Conservation (phyloP, 768 basidiomycete species). For the Suillus tomentosus region DNA sequence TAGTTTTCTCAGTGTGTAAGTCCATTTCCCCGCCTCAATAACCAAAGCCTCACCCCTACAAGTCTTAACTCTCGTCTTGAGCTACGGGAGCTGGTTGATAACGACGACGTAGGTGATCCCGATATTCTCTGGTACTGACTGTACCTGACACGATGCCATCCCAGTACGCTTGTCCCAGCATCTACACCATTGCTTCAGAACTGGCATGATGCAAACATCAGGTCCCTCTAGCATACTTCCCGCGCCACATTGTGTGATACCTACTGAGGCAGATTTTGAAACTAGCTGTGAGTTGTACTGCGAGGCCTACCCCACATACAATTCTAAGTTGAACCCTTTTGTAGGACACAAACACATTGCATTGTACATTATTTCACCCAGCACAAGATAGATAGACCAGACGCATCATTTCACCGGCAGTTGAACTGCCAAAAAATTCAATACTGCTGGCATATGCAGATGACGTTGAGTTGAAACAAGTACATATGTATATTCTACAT, state of each 20-base stretch:
- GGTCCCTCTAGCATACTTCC: not conserved
- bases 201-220: not conserved
- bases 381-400: not conserved
- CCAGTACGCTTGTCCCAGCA: constrained; percentile 29
- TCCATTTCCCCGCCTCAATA: not conserved
- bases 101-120: constrained; percentile 24
- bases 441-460: not conserved
- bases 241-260: not conserved
- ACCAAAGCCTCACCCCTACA: not conserved
- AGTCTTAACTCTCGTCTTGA: constrained; percentile 34
- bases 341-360: constrained; percentile 5
- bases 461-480: not conserved
- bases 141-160: not conserved
- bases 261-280: not conserved
- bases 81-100: constrained; percentile 29
- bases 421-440: not conserved
- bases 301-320: not conserved
- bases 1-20: constrained; percentile 41
- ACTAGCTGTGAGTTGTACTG: not conserved
- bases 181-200: constrained; percentile 14
- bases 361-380: constrained; percentile 6
- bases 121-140: not conserved
- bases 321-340: not conserved
- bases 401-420: not conserved
- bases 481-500: not conserved